Conservation (phyloP, 2,329 filamentous ascomycete species). For the Fusarium sororula region DNA sequence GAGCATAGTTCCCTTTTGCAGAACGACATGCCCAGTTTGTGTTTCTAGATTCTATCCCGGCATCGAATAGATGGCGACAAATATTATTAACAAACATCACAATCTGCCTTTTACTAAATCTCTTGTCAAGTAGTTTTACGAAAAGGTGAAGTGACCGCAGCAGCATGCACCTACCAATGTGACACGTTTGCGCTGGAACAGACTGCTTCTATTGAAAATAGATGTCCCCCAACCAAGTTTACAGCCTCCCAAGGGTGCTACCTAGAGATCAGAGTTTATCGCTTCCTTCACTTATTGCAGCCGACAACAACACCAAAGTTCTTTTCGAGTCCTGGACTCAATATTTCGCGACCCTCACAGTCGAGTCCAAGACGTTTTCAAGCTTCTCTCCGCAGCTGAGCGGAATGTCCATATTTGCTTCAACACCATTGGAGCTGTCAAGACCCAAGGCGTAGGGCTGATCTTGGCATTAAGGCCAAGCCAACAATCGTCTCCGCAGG, state of each 20-base stretch:
- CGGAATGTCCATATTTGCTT: neutral
- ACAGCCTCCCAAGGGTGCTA: fast-evolving
- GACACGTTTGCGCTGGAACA: neutral
- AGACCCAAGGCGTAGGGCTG: neutral
- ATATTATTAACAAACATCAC: fast-evolving
- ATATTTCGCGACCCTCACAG: neutral
- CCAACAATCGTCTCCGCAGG: neutral
- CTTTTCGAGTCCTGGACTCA: neutral
- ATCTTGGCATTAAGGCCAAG: neutral
- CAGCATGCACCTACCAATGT: neutral
- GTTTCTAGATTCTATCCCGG: no score
- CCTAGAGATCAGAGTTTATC: neutral
- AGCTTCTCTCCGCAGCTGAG: neutral
- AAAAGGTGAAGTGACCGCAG: neutral
- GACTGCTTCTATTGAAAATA: neutral
- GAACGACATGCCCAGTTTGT: no score
- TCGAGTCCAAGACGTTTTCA: neutral
- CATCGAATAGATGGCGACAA: no score
- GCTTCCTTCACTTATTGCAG: neutral
- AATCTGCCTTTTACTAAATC: fast-evolving
- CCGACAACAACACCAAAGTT: neutral
- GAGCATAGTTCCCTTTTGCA: no score
- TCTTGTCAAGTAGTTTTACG: neutral
- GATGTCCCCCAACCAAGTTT: fast-evolving
- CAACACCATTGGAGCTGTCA: neutral